Conservation (phyloP, 2,329 filamentous ascomycete species). For the Raffaelea albimanens region DNA sequence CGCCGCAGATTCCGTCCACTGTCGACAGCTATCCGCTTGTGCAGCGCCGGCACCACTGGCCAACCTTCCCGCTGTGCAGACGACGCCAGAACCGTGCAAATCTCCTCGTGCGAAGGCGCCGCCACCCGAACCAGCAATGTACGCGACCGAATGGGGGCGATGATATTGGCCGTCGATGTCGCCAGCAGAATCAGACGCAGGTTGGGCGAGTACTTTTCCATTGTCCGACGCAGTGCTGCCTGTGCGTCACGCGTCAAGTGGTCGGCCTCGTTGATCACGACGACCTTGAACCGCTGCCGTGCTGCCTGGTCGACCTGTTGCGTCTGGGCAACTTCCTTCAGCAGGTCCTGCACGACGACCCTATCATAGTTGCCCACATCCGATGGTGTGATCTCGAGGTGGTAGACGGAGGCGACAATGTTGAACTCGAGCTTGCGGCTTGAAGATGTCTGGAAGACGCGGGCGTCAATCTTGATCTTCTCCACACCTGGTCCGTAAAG, state of each 20-base stretch:
- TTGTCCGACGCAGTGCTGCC: constrained; percentile 85
- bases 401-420: constrained; percentile 93
- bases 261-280: constrained; percentile 98
- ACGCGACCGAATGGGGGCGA: constrained; percentile 90
- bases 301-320: constrained; percentile 95
- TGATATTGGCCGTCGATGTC: constrained; percentile 96
- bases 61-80: constrained; percentile 74
- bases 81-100: constrained; percentile 63
- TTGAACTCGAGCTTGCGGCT: constrained; percentile 99
- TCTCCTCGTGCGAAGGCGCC: constrained; percentile 77
- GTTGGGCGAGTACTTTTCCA: constrained; percentile 99
- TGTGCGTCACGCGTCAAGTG: constrained; percentile 90
- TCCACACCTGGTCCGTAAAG: constrained; percentile 95
- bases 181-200: constrained; percentile 83
- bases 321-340: constrained; percentile 97
- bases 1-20: constrained; percentile 84
- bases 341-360: constrained; percentile 86
- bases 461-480: constrained; percentile 98
- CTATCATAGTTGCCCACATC: constrained; percentile 95
- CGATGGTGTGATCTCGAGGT: constrained; percentile 94
- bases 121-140: constrained; percentile 87
- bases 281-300: constrained; percentile 91
- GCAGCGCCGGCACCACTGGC: constrained; percentile 64
- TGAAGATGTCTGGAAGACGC: constrained; percentile 88
- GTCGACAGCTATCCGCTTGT: constrained; percentile 78